Evolutionary conservation across 2,329 filamentous ascomycete genomes (phyloP).

Genomic region (Harringtonia lauricola): DNA sequence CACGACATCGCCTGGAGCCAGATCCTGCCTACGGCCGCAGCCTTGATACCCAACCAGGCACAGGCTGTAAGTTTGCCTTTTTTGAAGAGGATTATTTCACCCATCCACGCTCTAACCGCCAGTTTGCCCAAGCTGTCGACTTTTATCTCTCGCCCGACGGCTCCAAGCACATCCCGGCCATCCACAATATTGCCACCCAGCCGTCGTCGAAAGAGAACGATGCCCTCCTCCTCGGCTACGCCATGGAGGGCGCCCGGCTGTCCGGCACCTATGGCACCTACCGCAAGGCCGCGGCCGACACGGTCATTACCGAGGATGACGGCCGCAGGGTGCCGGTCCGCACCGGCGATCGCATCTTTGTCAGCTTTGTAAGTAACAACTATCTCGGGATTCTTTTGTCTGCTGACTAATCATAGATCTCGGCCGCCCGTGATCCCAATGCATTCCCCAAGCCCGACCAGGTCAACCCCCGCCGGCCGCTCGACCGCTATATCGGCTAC

Average conservation of each 20-base stretch:
- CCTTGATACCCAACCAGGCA: constrained; percentile 60
- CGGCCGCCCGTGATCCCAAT: constrained; percentile 41
- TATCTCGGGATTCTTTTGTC: not conserved
- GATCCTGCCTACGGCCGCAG: constrained; percentile 54
- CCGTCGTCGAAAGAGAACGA: constrained; percentile 47
- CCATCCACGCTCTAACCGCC: constrained; percentile 13
- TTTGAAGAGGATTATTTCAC: not conserved
- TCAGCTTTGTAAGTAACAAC: constrained; percentile 42
- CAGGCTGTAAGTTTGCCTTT: constrained; percentile 40
- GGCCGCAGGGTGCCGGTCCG: constrained; percentile 38
- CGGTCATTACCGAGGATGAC: constrained; percentile 39
- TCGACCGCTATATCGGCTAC: constrained; percentile 55
- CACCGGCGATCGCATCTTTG: constrained; percentile 48
- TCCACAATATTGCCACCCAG: constrained; percentile 47
- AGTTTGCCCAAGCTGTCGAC: constrained; percentile 61
- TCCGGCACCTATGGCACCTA: constrained; percentile 51
- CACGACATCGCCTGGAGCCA: constrained; percentile 62
- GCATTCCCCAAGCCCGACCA: constrained; percentile 50
- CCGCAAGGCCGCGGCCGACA: constrained; percentile 37
- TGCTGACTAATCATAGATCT: constrained; percentile 16
- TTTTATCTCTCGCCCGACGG: constrained; percentile 55
- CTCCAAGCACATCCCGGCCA: constrained; percentile 42
- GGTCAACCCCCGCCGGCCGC: constrained; percentile 52
- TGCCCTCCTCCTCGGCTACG: constrained; percentile 55
- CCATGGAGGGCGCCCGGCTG: constrained; percentile 60